phyloP scores from a whole-genome alignment of 805 yeast genomes.

The Saturnispora besseyi region DNA sequence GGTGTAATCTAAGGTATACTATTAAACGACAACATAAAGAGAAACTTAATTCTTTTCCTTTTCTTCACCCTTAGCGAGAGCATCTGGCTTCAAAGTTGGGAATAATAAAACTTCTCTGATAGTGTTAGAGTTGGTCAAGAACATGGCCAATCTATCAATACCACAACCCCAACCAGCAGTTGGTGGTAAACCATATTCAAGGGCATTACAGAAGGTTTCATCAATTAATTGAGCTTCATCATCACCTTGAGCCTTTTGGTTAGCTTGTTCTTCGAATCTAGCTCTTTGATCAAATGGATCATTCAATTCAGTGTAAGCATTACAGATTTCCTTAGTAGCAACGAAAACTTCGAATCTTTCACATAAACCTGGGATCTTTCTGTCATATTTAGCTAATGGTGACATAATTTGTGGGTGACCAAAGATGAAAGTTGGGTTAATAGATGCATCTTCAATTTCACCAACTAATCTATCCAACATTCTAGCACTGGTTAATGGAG shows the following conservation, averaged over 20 bases:
- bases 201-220: constrained; percentile 94
- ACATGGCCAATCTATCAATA: constrained; percentile 96
- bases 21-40: too few relatives aligned
- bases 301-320: constrained; percentile 97
- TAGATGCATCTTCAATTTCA: constrained; percentile 86
- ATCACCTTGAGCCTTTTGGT: constrained; percentile 97
- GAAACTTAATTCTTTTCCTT: constrained; percentile 11
- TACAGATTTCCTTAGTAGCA: constrained; percentile 96
- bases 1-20: too few relatives aligned
- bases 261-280: constrained; percentile 97
- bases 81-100: constrained; percentile 98
- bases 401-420: constrained; percentile 99
- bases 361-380: constrained; percentile 88
- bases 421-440: constrained; percentile 94
- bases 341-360: constrained; percentile 98
- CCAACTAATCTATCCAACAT: constrained; percentile 98
- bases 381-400: constrained; percentile 93
- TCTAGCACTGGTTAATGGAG: constrained; percentile 92
- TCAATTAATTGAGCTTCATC: constrained; percentile 97
- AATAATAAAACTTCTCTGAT: constrained; percentile 95
- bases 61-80: constrained; percentile 30
- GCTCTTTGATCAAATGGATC: constrained; percentile 98
- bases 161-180: constrained; percentile 99
- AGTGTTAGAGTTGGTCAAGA: constrained; percentile 91
- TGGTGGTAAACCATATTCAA: constrained; percentile 98